These are phyloP conservation scores for Botrytis cinerea DNA, from an alignment of 2,329 filamentous ascomycete species.

Conservation along the genomic window DNA sequence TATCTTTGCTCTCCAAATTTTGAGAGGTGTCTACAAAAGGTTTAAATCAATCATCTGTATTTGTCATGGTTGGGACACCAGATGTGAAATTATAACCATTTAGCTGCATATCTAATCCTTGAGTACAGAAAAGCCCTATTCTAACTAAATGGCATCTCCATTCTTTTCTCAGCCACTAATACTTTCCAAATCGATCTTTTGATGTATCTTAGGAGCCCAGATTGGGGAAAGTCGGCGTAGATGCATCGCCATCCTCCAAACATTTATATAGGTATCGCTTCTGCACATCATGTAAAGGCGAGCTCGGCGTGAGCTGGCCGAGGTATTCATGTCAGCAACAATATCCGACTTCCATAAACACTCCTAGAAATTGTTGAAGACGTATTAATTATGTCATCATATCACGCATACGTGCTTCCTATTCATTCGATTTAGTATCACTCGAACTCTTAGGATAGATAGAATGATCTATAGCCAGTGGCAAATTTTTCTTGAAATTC, in stretches of 20 bases:
- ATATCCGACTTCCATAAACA: not conserved
- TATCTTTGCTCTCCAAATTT: not conserved
- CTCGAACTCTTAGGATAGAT: not conserved
- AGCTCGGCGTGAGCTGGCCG: no score
- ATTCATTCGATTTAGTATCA: not conserved
- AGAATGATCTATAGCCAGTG: not conserved
- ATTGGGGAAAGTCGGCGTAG: not conserved
- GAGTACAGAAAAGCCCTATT: not conserved
- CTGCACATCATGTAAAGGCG: not conserved
- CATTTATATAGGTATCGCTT: not conserved
- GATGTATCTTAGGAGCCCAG: not conserved
- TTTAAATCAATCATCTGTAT: not conserved
- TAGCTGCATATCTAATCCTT: not conserved
- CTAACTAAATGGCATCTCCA: not conserved
- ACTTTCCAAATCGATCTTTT: conserved; percentile 1
- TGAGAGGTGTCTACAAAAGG: not conserved
- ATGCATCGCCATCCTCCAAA: not conserved
- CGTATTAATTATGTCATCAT: not conserved
- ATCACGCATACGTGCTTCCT: not conserved
- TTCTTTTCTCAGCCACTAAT: not conserved
- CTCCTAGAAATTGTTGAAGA: not conserved
- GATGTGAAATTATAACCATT: not conserved
- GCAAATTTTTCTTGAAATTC: not conserved
- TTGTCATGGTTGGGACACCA: not conserved
- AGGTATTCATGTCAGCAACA: not conserved